Base-by-base conservation (phyloP, 768 basidiomycete genomes). In the Pulveroboletus ravenelii region DNA sequence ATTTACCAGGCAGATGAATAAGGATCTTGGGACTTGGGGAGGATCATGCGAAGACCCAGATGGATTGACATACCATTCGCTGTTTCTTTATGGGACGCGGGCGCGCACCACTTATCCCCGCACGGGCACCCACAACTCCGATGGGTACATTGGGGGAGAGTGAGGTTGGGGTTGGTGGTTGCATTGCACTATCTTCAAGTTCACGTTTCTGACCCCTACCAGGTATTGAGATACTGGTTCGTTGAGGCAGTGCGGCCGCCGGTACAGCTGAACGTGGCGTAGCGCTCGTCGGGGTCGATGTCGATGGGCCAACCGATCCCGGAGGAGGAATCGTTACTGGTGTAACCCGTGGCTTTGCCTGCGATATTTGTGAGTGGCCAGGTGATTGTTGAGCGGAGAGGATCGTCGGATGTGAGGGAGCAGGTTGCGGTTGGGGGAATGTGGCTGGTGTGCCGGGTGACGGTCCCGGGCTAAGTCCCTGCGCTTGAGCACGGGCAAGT, bases 51-150 rank as follows among this genome's bases (percentile, higher is more conserved):
- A 23, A 42, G 20, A 36, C 23, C 17, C 10, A 34, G 8, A 25
- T 13, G 10, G 8, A n/a, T 25, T 13, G 40, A 51, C 81, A 60
- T 58, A 88, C 87, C 81, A 86, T 73, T 54, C 84, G 77, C 62
- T 81, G 85, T 68, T 86, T 89, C 77, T 89, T 89, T 38, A 83
- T 62, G 18, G 87, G 87, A 56, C 87, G 74, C 27, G 86, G 85
- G 48, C 82, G 74, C 13, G 75, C 78, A 41, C 75, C 78, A 8
- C 73, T 74, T 34, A 72, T 73, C 15, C 85, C 85, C 10, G 83
- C 80, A 58, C 80, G 80, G 25, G 82, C 76, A 57, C 76, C 76
- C 14, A 79, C 59, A 14, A 76, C 64, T 31, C 60, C 60, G 25
- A 67, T 50, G 12, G 65, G 54, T 13, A 56, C 51, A 31, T 52